A percentile compares a stretch with the other conserved stretches of the same genome.
These are phyloP conservation scores for Fagopyrum homotropicum DNA, from an alignment of 148 eudicot species.

Conservation along the genomic window DNA sequence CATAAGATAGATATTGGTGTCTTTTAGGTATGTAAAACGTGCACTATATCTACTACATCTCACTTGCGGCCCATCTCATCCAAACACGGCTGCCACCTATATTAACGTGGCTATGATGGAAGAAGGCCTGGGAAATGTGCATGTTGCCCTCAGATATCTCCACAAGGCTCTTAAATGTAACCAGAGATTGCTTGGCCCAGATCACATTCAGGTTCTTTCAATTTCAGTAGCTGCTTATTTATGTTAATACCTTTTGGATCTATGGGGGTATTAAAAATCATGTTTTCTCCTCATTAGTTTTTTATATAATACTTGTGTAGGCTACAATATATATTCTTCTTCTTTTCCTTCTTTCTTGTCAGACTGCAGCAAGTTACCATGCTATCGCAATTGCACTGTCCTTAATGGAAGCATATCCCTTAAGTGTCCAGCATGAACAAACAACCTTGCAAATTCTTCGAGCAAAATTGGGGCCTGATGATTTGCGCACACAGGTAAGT, in stretches of 20 bases:
- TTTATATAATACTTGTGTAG: neutral
- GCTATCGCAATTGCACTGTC: constrained; percentile 99
- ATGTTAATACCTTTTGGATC: neutral
- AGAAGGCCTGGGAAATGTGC: constrained; percentile 99
- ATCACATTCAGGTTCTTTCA: constrained; percentile 82
- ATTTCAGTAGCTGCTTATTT: constrained; percentile 7
- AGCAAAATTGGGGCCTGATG: constrained; percentile 98
- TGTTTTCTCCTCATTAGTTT: neutral
- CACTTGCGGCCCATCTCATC: constrained; percentile 99
- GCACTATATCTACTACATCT: constrained; percentile 94
- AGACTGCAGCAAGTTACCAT: constrained; percentile 99
- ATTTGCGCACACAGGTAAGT: constrained; percentile 96
- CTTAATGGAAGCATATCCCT: constrained; percentile 97
- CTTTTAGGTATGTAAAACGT: constrained; percentile 83
- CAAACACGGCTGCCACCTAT: constrained; percentile 99
- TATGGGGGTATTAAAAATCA: neutral
- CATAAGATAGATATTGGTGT: neutral
- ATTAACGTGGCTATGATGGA: constrained; percentile 99
- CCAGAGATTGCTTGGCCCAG: constrained; percentile 96
- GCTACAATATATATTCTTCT: constrained; percentile 1
- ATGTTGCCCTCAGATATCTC: constrained; percentile 95
- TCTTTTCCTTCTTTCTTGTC: constrained; percentile 21
- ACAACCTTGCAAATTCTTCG: constrained; percentile 95
- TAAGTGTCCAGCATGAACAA: constrained; percentile 99
- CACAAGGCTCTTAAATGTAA: constrained; percentile 99